Base-by-base conservation (phyloP, 495 filamentous ascomycete species). In the Tuber calosporum region DNA sequence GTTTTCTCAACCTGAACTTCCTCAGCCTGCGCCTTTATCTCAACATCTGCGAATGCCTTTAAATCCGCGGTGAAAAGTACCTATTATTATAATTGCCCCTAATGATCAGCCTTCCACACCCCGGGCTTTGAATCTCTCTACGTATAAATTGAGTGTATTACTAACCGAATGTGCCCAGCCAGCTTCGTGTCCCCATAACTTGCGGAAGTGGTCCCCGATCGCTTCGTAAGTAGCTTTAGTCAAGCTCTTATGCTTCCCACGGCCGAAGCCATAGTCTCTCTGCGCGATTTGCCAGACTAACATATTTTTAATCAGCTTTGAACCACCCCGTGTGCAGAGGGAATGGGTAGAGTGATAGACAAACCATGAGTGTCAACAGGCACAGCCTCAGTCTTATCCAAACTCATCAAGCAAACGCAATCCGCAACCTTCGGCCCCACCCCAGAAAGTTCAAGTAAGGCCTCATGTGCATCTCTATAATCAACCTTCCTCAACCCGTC, bases 381-480 rank as follows among this genome's bases (percentile, higher is more conserved):
- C 2, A 99, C 93, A 7, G 93, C 88, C 82, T 97, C 95, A 9
- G 91, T 89, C 93, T 96, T 98, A n/a, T 94, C 94, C 7, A 99
- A 84, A 19, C 95, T 96, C 93, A 99, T 97, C 48, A 99, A 83
- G 82, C 91, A 96, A 8, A 98, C 93, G 81, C 95, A 99, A 82
- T 99, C 95, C 5, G 96, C 90, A 7, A 99, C 95, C 82, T 99
- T 99, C 0, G 95, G 95, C 0, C 95, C 95, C 11, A 98, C 96
- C 1, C 95, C 95, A 72, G 92, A 87, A 37, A 99, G 84, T 36
- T 86, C 82, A 5, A 97, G 83, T 8, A 99, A 84, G 75, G 90
- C 88, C 77, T 91, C 90, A 81, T 98, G 96, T 0, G 95, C 95
- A 62, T 88, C 85, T 34, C 87, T 87, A 82, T 99, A 99, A 17